Conservation (phyloP, 305 asterid species). For the Monarda citriodora region DNA sequence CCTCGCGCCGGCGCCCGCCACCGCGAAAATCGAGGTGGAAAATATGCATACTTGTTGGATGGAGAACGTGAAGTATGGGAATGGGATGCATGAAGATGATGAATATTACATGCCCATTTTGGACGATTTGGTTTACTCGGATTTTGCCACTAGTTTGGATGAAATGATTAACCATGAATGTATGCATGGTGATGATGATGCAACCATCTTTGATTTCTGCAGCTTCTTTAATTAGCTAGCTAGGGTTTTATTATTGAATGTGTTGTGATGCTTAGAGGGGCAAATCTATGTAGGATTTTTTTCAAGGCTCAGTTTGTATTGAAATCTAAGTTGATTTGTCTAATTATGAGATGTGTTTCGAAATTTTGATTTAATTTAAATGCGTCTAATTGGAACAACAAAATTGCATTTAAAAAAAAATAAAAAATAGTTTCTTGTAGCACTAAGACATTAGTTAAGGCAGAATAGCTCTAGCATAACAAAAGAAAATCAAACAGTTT, state of each 20-base stretch:
- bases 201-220: constrained; percentile 6
- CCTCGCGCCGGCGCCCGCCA: background rate
- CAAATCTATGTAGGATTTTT: too few species aligned
- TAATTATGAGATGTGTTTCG: too few species aligned
- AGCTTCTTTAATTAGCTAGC: constrained; percentile 2
- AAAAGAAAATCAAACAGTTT: too few species aligned
- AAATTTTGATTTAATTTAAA: too few species aligned
- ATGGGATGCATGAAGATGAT: background rate
- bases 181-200: background rate
- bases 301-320: too few species aligned
- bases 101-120: constrained; percentile 24
- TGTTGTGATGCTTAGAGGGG: too few species aligned
- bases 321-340: too few species aligned
- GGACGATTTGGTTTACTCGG: constrained; percentile 27
- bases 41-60: constrained; percentile 3
- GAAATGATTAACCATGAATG: background rate
- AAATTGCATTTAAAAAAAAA: too few species aligned
- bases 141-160: constrained; percentile 7
- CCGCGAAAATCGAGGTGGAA: background rate
- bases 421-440: too few species aligned
- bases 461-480: too few species aligned
- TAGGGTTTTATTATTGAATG: background rate
- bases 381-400: too few species aligned
- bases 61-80: constrained; percentile 14
- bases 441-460: too few species aligned